Base-by-base conservation (phyloP, 495 filamentous ascomycete genomes). In the Aspergillus indologenus region DNA sequence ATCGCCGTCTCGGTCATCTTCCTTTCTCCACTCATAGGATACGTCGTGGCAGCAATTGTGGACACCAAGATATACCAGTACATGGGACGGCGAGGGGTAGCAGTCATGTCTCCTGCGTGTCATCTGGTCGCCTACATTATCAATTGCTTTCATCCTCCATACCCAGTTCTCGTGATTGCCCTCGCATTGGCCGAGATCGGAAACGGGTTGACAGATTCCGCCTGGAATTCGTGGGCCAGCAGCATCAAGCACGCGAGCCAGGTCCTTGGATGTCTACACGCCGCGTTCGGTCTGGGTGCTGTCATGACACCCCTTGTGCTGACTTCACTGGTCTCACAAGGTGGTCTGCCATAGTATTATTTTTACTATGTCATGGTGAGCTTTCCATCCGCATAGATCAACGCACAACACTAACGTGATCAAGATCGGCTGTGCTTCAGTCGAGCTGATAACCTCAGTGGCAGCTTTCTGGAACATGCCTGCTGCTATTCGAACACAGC, bases 11-110 rank as follows among this genome's bases (percentile, higher is more conserved):
- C 84, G 1, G 71, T 85, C 0, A 70, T 85, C 54, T 87, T 87
- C 67, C 76, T 87, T 0, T 82, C 82, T 6, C 84, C 84, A 0
- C 75, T 86, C 29, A 67, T 75, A 0, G 84, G 84, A 23, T 87
- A 85, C 69, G 76, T 72, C 18, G 43, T 71, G 6, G 74, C 81
- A 3, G 82, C 84, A 4, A 57, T 84, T 2, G 61, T 81, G 20
- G 84, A 79, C 64, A 83, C 83, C 61, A 46, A 60, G 1, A 66
- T 87, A 44, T 83, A 87, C 60, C 65, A 82, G 52, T 70, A 71
- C 46, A 72, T 86, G 45, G 90, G 90, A 7, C 88, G 90, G 59
- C 83, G 84, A 0, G 90, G 90, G 17, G 79, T 93, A 11, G 87
- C 89, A 22, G 53, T 87, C 52, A 69, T 91, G 15, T 83, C 73